These are phyloP conservation scores for Yamadazyma tumulicola DNA, from an alignment of 805 yeast species.

Conservation along the genomic window DNA sequence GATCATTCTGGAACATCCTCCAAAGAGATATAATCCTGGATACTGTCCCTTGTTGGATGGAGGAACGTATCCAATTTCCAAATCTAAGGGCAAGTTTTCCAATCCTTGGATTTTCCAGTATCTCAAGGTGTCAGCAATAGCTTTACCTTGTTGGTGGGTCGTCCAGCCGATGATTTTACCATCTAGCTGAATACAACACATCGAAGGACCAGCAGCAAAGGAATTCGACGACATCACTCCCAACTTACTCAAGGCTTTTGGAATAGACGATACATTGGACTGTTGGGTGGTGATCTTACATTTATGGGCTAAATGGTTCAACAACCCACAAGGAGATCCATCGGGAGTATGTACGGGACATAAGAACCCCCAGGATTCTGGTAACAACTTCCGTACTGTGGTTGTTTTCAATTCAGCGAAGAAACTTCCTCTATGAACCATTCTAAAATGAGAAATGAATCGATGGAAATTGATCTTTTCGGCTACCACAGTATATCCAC, in stretches of 20 bases:
- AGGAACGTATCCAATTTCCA: conserved; percentile 95
- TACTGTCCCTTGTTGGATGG: conserved; percentile 95
- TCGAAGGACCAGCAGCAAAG: conserved; percentile 80
- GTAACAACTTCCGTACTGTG: conserved; percentile 90
- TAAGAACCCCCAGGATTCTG: conserved; percentile 98
- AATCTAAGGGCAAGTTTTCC: conserved; percentile 74
- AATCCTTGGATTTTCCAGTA: conserved; percentile 86
- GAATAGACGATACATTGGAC: conserved; percentile 70
- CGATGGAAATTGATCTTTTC: conserved; percentile 97
- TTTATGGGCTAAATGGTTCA: conserved; percentile 94
- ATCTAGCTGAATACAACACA: conserved; percentile 90
- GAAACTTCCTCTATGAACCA: conserved; percentile 99
- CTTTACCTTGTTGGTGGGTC: conserved; percentile 79
- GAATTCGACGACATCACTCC: conserved; percentile 83
- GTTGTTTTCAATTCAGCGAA: conserved; percentile 97
- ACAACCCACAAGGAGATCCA: conserved; percentile 98
- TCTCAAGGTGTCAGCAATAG: conserved; percentile 86
- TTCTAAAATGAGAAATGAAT: conserved; percentile 96
- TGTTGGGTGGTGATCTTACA: conserved; percentile 80
- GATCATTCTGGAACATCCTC: conserved; percentile 92
- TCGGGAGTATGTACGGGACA: conserved; percentile 99
- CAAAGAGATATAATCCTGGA: conserved; percentile 90
- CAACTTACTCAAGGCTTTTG: conserved; percentile 58
- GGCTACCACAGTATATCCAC: conserved; percentile 98
- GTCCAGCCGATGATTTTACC: conserved; percentile 95